A percentile compares a stretch with the other conserved stretches of the same genome.
These are phyloP conservation scores for Globisporangium mamillatum DNA, from an alignment of 352 stramenopile genomes.

Conservation along the genomic window DNA sequence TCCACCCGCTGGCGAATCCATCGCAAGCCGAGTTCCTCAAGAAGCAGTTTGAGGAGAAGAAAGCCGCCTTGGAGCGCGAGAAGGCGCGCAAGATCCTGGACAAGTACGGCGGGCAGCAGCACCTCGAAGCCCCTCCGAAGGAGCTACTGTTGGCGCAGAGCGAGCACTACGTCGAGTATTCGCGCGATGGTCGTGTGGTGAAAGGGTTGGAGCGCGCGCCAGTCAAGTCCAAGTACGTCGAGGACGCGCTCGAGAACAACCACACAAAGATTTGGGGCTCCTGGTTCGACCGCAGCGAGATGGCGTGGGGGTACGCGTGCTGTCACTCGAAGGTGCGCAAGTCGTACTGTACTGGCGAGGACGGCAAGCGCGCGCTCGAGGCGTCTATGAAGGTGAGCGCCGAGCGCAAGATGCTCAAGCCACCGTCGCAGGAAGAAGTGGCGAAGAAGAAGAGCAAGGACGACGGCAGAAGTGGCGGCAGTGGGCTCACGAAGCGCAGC, in stretches of 20 bases:
- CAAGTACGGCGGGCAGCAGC: constrained; percentile 95
- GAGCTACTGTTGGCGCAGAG: constrained; percentile 85
- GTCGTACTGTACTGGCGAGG: constrained; percentile 95
- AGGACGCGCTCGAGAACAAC: constrained; percentile 96
- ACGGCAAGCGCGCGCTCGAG: constrained; percentile 89
- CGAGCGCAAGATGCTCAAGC: constrained; percentile 54
- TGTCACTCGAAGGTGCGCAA: constrained; percentile 95
- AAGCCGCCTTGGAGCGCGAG: constrained; percentile 62
- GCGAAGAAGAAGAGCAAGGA: constrained; percentile 13
- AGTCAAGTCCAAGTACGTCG: constrained; percentile 96
- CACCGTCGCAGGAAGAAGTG: constrained; percentile 14
- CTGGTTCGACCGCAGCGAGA: constrained; percentile 94
- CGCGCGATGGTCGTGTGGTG: constrained; percentile 88
- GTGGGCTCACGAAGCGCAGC: constrained; percentile 58
- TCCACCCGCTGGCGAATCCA: constrained; percentile 96
- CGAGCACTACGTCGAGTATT: constrained; percentile 93
- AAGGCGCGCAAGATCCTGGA: constrained; percentile 86
- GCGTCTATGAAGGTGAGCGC: constrained; percentile 55
- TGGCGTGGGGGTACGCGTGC: constrained; percentile 97
- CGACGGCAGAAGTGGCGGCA: constrained; percentile 13
- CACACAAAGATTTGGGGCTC: constrained; percentile 97
- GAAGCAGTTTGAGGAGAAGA: constrained; percentile 89
- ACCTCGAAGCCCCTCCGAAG: constrained; percentile 84
- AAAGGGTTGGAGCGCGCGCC: constrained; percentile 76
- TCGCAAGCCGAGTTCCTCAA: constrained; percentile 95